phyloP scores from a whole-genome alignment of 2,329 filamentous ascomycete genomes.

The Hymenoscyphus infarciens region DNA sequence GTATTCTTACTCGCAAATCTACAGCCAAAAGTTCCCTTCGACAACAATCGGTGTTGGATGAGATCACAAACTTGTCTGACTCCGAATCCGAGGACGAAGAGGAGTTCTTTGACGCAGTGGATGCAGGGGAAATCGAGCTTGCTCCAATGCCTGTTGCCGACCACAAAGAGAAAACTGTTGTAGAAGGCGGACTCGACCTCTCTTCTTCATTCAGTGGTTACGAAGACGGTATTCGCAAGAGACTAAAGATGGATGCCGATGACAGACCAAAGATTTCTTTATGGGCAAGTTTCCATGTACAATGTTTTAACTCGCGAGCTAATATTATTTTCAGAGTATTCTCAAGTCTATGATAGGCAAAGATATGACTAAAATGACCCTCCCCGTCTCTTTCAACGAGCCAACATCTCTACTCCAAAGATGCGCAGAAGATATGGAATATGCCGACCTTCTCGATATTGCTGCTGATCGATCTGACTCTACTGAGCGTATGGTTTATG shows the following conservation, averaged over 20 bases:
- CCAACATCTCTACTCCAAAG: conserved; percentile 93
- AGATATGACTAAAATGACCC: conserved; percentile 99
- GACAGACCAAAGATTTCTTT: conserved; percentile 90
- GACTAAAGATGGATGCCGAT: conserved; percentile 85
- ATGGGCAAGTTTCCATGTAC: conserved; percentile 64
- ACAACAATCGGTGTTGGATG: conserved; percentile 64
- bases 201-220: conserved; percentile 81
- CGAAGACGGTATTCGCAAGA: conserved; percentile 77
- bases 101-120: conserved; percentile 96
- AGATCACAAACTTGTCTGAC: conserved; percentile 69
- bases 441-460: conserved; percentile 84
- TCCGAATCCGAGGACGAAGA: conserved; percentile 78
- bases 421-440: conserved; percentile 97
- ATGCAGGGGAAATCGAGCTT: conserved; percentile 85
- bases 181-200: conserved; percentile 57
- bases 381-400: conserved; percentile 98
- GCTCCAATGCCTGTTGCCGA: conserved; percentile 53
- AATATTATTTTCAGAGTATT: conserved; percentile 62
- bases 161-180: conserved; percentile 42
- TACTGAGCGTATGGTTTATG: conserved; percentile 87
- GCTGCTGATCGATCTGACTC: conserved; percentile 84
- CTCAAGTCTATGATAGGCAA: conserved; percentile 99
- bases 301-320: conserved; percentile 19
- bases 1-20: conserved; percentile 38
- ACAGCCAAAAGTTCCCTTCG: conserved; percentile 44